Evolutionary conservation across 805 yeast genomes (phyloP), one percentile per base, ranked within the genome.

Genomic region (Ogataea philodendri): DNA sequence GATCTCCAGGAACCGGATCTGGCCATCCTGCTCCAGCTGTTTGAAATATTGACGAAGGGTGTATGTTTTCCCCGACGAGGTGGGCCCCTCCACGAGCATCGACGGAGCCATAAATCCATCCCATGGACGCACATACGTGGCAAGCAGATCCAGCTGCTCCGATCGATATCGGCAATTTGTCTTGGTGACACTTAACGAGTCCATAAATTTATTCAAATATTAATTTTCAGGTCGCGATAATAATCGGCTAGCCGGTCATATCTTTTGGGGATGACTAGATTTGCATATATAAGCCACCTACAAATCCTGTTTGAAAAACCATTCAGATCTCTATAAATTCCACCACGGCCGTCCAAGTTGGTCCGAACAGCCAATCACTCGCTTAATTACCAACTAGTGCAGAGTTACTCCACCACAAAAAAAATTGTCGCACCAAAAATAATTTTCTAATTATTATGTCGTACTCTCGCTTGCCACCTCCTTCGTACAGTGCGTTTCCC

Each of bases 51-150:
- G 37, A 2, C 40, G 44, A 5, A 73, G 54, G 1, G 66, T 60
- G 35, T 54, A 57, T 2, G 76, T 55, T 45, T 74, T 74, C 0
- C 81, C 81, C 11, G 70, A 57, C 1, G 77, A 64, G 34, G 65
- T 59, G 38, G 67, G 63, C 0, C 81, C 80, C 46, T 72, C 76
- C 3, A 74, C 60, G 2, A 70, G 49, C 8, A 73, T 29, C 5
- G 65, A 51, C 1, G 71, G 65, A 0, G 60, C 56, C 54, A 62
- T 58, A 3, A 51, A 21, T 3, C 38, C 45, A 1, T 48, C 17
- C 13, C 62, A 58, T 7, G 51, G 51, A 6, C 61, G 49, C 1
- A 74, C 35, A 33, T 63, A 69, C 0, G 67, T 51, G 21, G 53
- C 45, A 13, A 73, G 44, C 7, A 68, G 50, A 7, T 54, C 60